Evolutionary conservation across 2,329 filamentous ascomycete species (phyloP).

Genomic region (Xylaria digitata): DNA sequence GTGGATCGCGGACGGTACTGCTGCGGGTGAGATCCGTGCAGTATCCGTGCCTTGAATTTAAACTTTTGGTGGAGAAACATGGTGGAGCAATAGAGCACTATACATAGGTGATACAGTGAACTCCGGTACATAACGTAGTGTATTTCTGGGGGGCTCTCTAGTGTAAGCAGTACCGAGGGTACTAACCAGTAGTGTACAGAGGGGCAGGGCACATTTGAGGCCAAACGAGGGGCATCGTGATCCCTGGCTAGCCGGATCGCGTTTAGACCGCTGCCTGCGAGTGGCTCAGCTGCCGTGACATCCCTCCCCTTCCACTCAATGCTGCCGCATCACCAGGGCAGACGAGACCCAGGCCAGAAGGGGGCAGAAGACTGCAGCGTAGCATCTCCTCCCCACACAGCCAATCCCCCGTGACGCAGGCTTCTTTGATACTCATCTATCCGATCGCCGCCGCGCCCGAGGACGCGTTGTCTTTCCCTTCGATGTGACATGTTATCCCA

Average conservation of each 20-base stretch:
- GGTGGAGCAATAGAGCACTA: neutral
- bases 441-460: constrained; percentile 15
- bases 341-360: neutral
- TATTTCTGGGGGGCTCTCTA: too few species aligned
- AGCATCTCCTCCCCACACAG: constrained; percentile 25
- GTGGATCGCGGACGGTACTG: neutral
- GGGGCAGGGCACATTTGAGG: too few species aligned
- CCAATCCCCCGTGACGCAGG: constrained; percentile 44
- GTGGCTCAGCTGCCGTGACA: constrained; percentile 41
- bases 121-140: too few species aligned
- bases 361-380: constrained; percentile 36
- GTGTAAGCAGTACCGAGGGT: too few species aligned
- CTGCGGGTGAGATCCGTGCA: constrained; percentile 8
- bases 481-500: constrained; percentile 46
- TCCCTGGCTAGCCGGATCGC: constrained; percentile 37
- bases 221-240: constrained; percentile 29
- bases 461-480: constrained; percentile 37
- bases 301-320: neutral
- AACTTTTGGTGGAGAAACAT: constrained; percentile 7
- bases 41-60: constrained; percentile 14
- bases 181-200: too few species aligned
- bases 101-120: too few species aligned
- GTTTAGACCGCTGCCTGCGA: constrained; percentile 39
- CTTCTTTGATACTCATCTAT: constrained; percentile 31
- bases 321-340: constrained; percentile 24